Percentiles rank a stretch among this genome's conserved stretches.
These are phyloP conservation scores for Vigna angularis DNA, from an alignment of 306 rosid species.

Conservation along the genomic window DNA sequence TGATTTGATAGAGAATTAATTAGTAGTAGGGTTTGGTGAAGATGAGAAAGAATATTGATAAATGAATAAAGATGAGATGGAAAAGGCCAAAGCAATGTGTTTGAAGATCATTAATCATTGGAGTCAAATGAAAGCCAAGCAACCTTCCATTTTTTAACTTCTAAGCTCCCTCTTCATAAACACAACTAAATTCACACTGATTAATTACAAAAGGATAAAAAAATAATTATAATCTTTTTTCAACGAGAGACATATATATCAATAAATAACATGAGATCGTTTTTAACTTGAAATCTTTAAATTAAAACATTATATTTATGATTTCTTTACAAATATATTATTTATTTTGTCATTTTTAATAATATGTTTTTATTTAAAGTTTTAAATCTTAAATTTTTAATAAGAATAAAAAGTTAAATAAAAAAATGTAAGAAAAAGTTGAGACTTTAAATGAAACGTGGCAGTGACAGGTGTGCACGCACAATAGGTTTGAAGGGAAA, in stretches of 20 bases:
- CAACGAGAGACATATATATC: no score
- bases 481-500: slow-evolving; percentile 56
- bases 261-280: no score
- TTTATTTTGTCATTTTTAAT: no score
- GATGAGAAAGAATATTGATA: slow-evolving; percentile 17
- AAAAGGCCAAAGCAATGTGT: slow-evolving; percentile 28
- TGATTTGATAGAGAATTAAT: neutral
- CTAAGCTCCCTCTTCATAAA: slow-evolving; percentile 41
- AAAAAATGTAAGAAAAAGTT: slow-evolving; percentile 41
- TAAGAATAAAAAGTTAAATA: no score
- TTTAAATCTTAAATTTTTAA: no score
- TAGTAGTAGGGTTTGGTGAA: slow-evolving; percentile 42
- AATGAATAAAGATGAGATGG: slow-evolving; percentile 7
- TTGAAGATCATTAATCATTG: slow-evolving; percentile 56
- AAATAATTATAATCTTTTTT: no score
- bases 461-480: no score
- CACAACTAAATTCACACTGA: neutral
- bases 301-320: no score
- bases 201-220: neutral
- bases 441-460: slow-evolving; percentile 29
- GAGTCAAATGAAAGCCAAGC: slow-evolving; percentile 84
- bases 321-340: no score
- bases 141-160: slow-evolving; percentile 60
- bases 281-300: no score
- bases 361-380: no score